Evolutionary conservation across 1,139 yeast genomes (phyloP).

Genomic region (Pichiaceae sp.): DNA sequence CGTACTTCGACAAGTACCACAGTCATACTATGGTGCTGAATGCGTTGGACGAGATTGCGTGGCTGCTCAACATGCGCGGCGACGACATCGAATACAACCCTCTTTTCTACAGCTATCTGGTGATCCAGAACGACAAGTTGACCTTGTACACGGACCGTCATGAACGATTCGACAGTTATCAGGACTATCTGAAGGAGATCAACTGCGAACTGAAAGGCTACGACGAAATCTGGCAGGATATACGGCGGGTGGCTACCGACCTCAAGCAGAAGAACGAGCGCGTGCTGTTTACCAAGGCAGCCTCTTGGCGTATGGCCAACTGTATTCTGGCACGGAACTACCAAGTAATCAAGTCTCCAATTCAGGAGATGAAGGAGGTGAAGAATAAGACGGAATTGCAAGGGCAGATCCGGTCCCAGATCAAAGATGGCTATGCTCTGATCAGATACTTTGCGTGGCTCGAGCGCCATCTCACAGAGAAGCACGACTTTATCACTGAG

Average conservation of each 20-base stretch:
- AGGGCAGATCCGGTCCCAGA: constrained; percentile 74
- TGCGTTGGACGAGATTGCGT: constrained; percentile 86
- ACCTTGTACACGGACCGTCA: constrained; percentile 50
- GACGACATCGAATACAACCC: constrained; percentile 83
- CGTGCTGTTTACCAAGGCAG: constrained; percentile 53
- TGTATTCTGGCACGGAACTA: constrained; percentile 32
- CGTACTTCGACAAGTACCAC: constrained; percentile 33
- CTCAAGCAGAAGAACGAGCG: constrained; percentile 31
- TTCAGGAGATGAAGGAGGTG: constrained; percentile 68
- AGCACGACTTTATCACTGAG: constrained; percentile 64
- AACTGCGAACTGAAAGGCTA: constrained; percentile 45
- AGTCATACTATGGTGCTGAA: constrained; percentile 40
- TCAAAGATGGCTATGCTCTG: constrained; percentile 82
- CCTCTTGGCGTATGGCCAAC: constrained; percentile 77
- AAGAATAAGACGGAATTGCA: constrained; percentile 67
- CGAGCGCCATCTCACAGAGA: constrained; percentile 50
- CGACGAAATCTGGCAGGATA: constrained; percentile 45
- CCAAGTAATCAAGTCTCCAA: constrained; percentile 46
- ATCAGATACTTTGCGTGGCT: constrained; percentile 81
- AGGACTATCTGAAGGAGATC: constrained; percentile 27
- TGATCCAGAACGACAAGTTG: constrained; percentile 45
- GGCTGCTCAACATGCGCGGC: constrained; percentile 87
- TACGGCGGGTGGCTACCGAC: constrained; percentile 35
- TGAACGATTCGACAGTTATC: constrained; percentile 23
- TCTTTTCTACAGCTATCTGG: constrained; percentile 75